A percentile compares a stretch with the other conserved stretches of the same genome.
These are phyloP conservation scores for Neurospora sp. DNA, from an alignment of 495 filamentous ascomycete species.

Conservation along the genomic window DNA sequence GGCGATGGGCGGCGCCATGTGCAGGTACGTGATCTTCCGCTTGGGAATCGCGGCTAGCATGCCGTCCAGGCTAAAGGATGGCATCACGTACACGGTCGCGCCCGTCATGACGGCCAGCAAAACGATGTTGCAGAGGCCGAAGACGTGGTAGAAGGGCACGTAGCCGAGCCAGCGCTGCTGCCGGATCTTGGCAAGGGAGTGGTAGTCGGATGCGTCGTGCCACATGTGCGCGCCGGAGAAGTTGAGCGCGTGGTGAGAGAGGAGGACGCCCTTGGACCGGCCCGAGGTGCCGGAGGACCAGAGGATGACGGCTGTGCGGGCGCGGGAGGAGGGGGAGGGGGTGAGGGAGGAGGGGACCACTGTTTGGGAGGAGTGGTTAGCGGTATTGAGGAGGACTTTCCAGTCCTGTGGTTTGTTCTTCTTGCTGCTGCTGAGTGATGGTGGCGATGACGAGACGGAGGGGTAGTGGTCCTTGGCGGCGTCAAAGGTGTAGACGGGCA, in stretches of 20 bases:
- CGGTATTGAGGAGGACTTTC: conserved; percentile 9
- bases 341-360: neutral
- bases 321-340: conserved; percentile 1
- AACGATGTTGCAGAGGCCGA: conserved; percentile 31
- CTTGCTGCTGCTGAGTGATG: neutral
- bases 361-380: neutral
- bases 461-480: conserved; percentile 15
- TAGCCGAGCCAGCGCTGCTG: conserved; percentile 44
- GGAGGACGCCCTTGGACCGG: conserved; percentile 67
- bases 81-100: conserved; percentile 48
- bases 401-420: conserved; percentile 4
- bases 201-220: conserved; percentile 27
- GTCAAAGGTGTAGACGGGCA: conserved; percentile 22
- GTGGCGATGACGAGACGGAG: neutral
- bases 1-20: conserved; percentile 60
- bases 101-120: conserved; percentile 50
- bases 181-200: conserved; percentile 18
- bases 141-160: conserved; percentile 27
- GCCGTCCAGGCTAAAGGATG: conserved; percentile 43
- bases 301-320: conserved; percentile 45
- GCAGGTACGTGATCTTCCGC: conserved; percentile 46
- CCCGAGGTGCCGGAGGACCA: conserved; percentile 83
- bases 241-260: conserved; percentile 49
- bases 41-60: conserved; percentile 45
- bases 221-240: conserved; percentile 17